Conservation (phyloP, 768 basidiomycete species). For the Boletus tomentosulus region DNA sequence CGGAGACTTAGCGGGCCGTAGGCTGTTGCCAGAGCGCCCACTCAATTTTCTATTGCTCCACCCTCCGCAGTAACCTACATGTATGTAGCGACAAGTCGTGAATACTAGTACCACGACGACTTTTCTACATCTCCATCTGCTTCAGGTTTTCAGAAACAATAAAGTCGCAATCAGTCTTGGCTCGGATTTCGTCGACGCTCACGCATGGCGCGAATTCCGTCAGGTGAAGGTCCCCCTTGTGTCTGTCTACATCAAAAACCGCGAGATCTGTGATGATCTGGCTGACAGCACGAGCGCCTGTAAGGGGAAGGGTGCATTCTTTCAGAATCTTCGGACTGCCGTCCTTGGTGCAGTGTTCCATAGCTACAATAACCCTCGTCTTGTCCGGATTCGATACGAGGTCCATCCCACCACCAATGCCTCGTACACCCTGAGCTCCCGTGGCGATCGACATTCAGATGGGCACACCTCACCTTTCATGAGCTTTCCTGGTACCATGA, state of each 20-base stretch:
- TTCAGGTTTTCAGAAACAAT: neutral
- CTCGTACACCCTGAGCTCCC: slow-evolving; percentile 31
- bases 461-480: slow-evolving; percentile 53
- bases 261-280: slow-evolving; percentile 64
- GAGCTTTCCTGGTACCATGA: slow-evolving; percentile 94
- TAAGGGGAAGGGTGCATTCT: slow-evolving; percentile 42
- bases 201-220: too few species aligned
- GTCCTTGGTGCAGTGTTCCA: too few species aligned
- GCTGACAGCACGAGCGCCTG: slow-evolving; percentile 76
- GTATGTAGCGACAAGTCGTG: neutral
- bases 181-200: too few species aligned
- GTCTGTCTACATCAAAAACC: slow-evolving; percentile 44
- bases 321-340: slow-evolving; percentile 71
- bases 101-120: neutral
- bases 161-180: neutral
- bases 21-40: neutral
- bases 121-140: neutral
- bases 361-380: slow-evolving; percentile 46
- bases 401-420: slow-evolving; percentile 59
- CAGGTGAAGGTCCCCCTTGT: too few species aligned
- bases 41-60: slow-evolving; percentile 10
- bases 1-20: neutral
- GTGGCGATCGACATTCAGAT: neutral
- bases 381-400: slow-evolving; percentile 91
- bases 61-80: slow-evolving; percentile 6